Conservation (phyloP, 2,329 filamentous ascomycete species). For the Bipolaris oryzae region DNA sequence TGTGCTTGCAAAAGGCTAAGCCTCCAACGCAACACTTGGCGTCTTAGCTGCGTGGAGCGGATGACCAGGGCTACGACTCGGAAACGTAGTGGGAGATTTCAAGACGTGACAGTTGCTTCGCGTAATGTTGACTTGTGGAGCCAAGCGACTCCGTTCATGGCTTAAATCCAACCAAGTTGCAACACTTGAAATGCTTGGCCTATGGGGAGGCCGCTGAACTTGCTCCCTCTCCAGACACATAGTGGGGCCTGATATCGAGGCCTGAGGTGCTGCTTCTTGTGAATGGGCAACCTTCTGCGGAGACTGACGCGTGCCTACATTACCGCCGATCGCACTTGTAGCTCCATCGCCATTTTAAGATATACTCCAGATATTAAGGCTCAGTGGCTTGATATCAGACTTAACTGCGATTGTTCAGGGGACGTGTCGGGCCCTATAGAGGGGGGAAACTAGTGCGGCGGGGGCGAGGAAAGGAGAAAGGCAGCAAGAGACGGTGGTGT, state of each 20-base stretch:
- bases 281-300: constrained; percentile 22
- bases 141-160: constrained; percentile 22
- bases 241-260: constrained; percentile 12
- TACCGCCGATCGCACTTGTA: constrained; percentile 9
- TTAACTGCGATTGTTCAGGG: neutral
- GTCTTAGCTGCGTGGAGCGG: constrained; percentile 30
- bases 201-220: constrained; percentile 10
- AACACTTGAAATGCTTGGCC: constrained; percentile 34
- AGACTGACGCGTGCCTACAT: constrained; percentile 27
- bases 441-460: neutral
- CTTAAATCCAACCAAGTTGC: constrained; percentile 38
- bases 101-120: constrained; percentile 25
- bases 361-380: neutral
- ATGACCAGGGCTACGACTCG: constrained; percentile 14
- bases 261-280: constrained; percentile 23
- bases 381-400: neutral
- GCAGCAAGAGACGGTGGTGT: neutral
- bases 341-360: neutral
- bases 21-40: constrained; percentile 36
- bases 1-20: constrained; percentile 40
- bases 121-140: constrained; percentile 20
- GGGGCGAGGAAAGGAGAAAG: neutral
- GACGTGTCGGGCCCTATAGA: neutral
- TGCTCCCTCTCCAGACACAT: constrained; percentile 10
- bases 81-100: constrained; percentile 24